phyloP scores from a whole-genome alignment of 1,284 basidiomycete species.

The Cutaneotrichosporon daszewskae region DNA sequence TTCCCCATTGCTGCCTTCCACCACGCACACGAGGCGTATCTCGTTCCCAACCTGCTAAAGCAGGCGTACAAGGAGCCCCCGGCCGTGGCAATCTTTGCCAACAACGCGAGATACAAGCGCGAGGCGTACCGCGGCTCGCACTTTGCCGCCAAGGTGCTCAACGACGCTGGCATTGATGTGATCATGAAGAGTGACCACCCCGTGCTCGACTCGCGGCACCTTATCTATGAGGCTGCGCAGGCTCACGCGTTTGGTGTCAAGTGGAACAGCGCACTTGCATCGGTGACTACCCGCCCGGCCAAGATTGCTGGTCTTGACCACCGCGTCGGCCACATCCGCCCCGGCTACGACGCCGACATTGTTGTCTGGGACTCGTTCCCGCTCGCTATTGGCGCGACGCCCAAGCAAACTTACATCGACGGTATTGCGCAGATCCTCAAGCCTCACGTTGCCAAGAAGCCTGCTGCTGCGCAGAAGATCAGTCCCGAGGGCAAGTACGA shows the following conservation, averaged over 20 bases:
- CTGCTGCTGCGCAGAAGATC: slow-evolving; percentile 37
- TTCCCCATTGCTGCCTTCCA: slow-evolving; percentile 24
- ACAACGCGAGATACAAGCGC: slow-evolving; percentile 62
- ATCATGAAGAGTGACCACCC: slow-evolving; percentile 64
- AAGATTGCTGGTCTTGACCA: slow-evolving; percentile 70
- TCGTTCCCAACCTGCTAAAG: slow-evolving; percentile 65
- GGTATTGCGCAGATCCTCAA: slow-evolving; percentile 50
- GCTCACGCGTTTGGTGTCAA: slow-evolving; percentile 64
- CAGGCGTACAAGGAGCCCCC: slow-evolving; percentile 47
- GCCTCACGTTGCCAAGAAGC: slow-evolving; percentile 38
- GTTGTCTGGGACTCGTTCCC: slow-evolving; percentile 87
- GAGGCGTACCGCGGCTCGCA: slow-evolving; percentile 80
- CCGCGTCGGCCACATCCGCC: slow-evolving; percentile 66
- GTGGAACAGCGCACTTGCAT: slow-evolving; percentile 46
- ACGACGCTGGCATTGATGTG: slow-evolving; percentile 66
- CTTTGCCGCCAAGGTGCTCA: slow-evolving; percentile 72
- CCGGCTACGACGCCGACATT: slow-evolving; percentile 59
- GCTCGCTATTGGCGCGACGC: slow-evolving; percentile 59
- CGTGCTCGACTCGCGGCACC: slow-evolving; percentile 62
- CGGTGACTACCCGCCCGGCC: slow-evolving; percentile 75
- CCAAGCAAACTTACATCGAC: slow-evolving; percentile 58
- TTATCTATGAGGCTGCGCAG: slow-evolving; percentile 81
- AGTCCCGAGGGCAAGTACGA: slow-evolving; percentile 33
- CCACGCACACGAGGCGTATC: slow-evolving; percentile 69
- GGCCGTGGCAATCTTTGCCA: slow-evolving; percentile 69